phyloP scores from a whole-genome alignment of 345 rosid genomes.

The Aquilaria sinensis region DNA sequence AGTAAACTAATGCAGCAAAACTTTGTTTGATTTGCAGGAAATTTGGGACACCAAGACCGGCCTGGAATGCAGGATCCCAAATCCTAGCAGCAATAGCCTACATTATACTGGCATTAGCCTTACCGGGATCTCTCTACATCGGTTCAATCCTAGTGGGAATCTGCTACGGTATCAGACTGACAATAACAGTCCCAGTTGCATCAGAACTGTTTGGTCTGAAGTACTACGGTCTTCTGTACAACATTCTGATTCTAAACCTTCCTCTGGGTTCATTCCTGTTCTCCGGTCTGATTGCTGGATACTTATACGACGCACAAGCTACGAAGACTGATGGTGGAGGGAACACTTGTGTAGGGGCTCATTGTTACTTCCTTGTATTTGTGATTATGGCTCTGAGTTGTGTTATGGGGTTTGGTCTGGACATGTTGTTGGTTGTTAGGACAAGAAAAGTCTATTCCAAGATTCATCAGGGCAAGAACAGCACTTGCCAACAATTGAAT shows the following conservation, averaged over 20 bases:
- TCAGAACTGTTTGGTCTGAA: slow-evolving; percentile 63
- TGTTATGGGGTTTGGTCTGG: slow-evolving; percentile 38
- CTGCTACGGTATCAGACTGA: slow-evolving; percentile 45
- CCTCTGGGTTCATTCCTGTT: slow-evolving; percentile 54
- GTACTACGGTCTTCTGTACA: slow-evolving; percentile 42
- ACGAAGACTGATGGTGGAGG: slow-evolving; percentile 26
- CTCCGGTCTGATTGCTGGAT: slow-evolving; percentile 60
- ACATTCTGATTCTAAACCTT: slow-evolving; percentile 39
- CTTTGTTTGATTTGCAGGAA: slow-evolving; percentile 24
- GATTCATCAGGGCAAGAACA: slow-evolving; percentile 15
- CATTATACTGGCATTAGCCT: slow-evolving; percentile 41
- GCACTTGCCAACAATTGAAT: background rate
- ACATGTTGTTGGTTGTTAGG: slow-evolving; percentile 29
- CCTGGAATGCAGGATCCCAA: slow-evolving; percentile 50
- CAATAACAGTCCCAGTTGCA: slow-evolving; percentile 41
- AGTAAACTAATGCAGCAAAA: background rate
- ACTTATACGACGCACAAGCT: slow-evolving; percentile 51
- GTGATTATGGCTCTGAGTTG: slow-evolving; percentile 41
- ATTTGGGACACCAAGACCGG: slow-evolving; percentile 42
- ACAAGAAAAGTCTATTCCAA: slow-evolving; percentile 33
- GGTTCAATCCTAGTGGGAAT: slow-evolving; percentile 50
- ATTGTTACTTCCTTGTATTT: slow-evolving; percentile 39
- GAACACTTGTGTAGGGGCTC: slow-evolving; percentile 43
- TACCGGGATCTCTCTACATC: slow-evolving; percentile 51
- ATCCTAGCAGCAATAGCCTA: slow-evolving; percentile 43